A percentile compares a stretch with the other conserved stretches of the same genome.
Evolutionary conservation across 2,329 filamentous ascomycete species (phyloP).

Genomic region (Diplodia intermedia): DNA sequence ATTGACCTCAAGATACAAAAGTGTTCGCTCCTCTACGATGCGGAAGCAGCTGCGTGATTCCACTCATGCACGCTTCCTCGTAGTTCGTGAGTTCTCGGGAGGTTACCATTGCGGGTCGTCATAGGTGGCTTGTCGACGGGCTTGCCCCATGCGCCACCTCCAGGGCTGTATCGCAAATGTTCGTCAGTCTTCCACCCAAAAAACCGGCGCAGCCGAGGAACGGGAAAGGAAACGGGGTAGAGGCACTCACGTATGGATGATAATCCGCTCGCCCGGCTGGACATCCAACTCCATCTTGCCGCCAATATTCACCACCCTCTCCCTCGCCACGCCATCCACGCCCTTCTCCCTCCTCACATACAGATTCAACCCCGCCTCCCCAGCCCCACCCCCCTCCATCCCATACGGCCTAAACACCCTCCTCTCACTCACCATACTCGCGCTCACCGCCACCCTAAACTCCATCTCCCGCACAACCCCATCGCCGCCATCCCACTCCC

Average conservation of each 20-base stretch:
- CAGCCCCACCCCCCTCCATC: constrained; percentile 44
- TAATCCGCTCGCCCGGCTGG: constrained; percentile 41
- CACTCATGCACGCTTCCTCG: too few relatives aligned
- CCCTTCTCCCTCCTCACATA: constrained; percentile 39
- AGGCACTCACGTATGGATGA: constrained; percentile 15
- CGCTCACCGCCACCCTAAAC: constrained; percentile 44
- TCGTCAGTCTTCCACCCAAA: background rate
- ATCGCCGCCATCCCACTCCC: constrained; percentile 40
- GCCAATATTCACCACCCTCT: constrained; percentile 45
- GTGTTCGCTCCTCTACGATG: too few relatives aligned
- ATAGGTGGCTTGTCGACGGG: background rate
- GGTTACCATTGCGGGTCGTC: background rate
- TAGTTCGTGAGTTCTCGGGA: too few relatives aligned
- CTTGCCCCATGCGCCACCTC: constrained; percentile 20
- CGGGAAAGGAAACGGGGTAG: background rate
- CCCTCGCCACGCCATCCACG: constrained; percentile 34
- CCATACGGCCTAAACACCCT: constrained; percentile 48
- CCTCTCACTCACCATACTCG: constrained; percentile 49
- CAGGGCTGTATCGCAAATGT: background rate
- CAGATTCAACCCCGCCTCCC: constrained; percentile 36
- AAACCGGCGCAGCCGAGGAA: too few relatives aligned
- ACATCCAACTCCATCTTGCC: constrained; percentile 45
- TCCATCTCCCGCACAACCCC: constrained; percentile 50
- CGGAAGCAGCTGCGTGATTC: too few relatives aligned
- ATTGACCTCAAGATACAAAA: too few relatives aligned